Evolutionary conservation across 225 moss, liverwort and hornwort genomes (phyloP).

Genomic region (Sphagnum contortum): DNA sequence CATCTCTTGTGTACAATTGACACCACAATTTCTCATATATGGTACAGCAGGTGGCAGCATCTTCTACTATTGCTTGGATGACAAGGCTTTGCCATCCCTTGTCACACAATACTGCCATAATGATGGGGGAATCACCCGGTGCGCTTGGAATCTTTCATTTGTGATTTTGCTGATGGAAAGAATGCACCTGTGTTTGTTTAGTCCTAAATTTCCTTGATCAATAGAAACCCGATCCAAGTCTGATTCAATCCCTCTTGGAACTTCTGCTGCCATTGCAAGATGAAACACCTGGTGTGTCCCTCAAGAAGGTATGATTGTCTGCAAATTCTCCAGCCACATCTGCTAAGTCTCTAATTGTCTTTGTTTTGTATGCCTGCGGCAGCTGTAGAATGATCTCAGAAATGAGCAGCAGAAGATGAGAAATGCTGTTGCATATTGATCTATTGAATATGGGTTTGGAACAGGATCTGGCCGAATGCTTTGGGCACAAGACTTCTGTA

Average conservation of each 20-base stretch:
- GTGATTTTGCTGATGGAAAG: neutral
- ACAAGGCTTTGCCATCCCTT: constrained; percentile 10
- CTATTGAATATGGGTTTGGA: neutral
- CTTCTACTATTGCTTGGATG: constrained; percentile 24
- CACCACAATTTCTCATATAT: constrained; percentile 23
- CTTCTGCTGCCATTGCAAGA: too few relatives aligned
- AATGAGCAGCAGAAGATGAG: too few relatives aligned
- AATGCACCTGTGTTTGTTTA: neutral
- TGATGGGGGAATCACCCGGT: constrained; percentile 28
- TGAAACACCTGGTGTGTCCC: too few relatives aligned
- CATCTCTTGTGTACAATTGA: constrained; percentile 24
- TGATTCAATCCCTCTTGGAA: too few relatives aligned
- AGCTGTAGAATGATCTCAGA: too few relatives aligned
- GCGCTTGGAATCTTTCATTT: neutral
- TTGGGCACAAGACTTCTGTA: constrained; percentile 28
- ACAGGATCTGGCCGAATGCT: constrained; percentile 32
- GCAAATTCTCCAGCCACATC: too few relatives aligned
- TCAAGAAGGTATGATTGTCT: too few relatives aligned
- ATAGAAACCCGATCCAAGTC: too few relatives aligned
- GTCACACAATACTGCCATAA: constrained; percentile 22
- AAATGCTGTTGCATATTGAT: too few relatives aligned
- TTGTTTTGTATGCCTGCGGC: too few relatives aligned
- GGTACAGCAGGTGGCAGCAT: constrained; percentile 27
- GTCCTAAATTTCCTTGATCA: neutral
- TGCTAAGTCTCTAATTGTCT: too few relatives aligned